Evolutionary conservation across 1,139 yeast species (phyloP), one percentile per base, ranked within the genome.

Genomic region (Geotrichum fermentans): DNA sequence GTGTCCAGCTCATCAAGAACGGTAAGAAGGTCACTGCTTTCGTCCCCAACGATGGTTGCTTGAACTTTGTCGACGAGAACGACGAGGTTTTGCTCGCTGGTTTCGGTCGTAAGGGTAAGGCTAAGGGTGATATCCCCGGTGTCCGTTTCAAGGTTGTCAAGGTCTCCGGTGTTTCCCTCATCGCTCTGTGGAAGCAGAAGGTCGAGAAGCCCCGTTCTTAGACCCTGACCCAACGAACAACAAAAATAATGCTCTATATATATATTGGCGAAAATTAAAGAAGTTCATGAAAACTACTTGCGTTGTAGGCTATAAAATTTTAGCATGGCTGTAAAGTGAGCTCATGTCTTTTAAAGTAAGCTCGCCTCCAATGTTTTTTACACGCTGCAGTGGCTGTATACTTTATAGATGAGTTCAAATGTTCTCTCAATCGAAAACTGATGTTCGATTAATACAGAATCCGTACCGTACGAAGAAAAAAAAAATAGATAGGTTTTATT

Each of bases 101-200:
- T 83, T 94, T 94, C 88, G 99, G 99, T 87, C 89, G 98, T 82
- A 92, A 96, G 85, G 99, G 99, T 83, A 92, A 92, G 85, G 98
- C 99, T 75, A 94, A 94, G 96, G 98, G 99, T 84, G 98, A 92
- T 89, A 90, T 92, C 73, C 98, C 98, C 77, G 98, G 98, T 87
- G 98, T 92, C 74, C 92, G 98, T 85, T 92, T 92, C 88, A 92
- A 92, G 88, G 97, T 92, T 74, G 98, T 94, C 75, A 94, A 94
- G 83, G 99, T 94, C 68, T 88, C 98, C 68, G 98, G 98, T 86
- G 98, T 94, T 72, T 92, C 98, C 69, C 83, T 94, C 77, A 83
- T 90, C 74, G 98, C 99, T 73, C 84, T 94, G 77, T 94, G 97
- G 97, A 92, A 90, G 83, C 98, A 94, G 83, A 94, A 94, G 97